Percentiles rank a stretch among this genome's conserved stretches.
Evolutionary conservation across 176 grass and related monocot genomes (phyloP).

Genomic region (Phyllostachys edulis): DNA sequence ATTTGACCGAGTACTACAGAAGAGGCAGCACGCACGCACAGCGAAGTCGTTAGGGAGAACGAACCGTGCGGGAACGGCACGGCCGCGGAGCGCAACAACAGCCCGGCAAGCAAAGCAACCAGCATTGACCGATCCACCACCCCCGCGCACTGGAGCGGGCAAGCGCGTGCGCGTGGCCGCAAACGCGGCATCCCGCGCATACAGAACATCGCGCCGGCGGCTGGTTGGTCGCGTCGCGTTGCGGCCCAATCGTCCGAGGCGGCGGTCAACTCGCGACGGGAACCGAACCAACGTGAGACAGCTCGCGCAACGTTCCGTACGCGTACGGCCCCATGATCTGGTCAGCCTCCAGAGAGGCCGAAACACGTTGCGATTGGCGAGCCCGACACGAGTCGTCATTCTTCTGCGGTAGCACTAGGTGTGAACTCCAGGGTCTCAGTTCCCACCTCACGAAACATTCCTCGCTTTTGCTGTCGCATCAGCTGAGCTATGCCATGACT

Average conservation of each 20-base stretch:
- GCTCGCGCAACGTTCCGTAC: background rate
- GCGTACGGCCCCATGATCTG: background rate
- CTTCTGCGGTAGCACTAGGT: background rate
- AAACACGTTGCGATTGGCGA: background rate
- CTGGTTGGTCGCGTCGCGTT: background rate
- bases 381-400: background rate
- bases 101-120: background rate
- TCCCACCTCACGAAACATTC: background rate
- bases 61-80: conserved; percentile 15
- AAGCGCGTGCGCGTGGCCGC: background rate
- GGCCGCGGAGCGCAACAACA: background rate
- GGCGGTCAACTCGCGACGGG: background rate
- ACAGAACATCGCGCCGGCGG: background rate
- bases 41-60: background rate
- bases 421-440: background rate
- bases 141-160: background rate
- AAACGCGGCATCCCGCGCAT: background rate
- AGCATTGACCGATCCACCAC: conserved; percentile 17
- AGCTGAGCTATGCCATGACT: background rate
- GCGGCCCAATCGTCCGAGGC: background rate
- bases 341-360: background rate
- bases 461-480: background rate
- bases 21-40: background rate
- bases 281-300: background rate
- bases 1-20: background rate